Evolutionary conservation across 2,329 filamentous ascomycete species (phyloP).

Genomic region (Cladosporium sp.): DNA sequence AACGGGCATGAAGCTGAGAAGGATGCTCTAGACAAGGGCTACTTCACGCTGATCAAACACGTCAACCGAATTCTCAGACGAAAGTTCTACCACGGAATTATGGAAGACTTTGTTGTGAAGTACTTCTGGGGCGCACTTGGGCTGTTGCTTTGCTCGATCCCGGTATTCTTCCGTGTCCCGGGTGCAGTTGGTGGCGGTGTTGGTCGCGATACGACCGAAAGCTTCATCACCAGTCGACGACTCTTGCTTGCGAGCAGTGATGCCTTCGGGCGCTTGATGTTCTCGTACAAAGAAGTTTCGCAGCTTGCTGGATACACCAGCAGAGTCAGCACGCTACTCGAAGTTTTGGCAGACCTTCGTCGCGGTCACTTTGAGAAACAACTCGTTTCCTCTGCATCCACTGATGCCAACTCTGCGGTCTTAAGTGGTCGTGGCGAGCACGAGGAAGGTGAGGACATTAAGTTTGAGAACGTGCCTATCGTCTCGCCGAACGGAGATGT

Average conservation of each 20-base stretch:
- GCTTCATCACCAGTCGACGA: conserved; percentile 90
- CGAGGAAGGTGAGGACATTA: conserved; percentile 78
- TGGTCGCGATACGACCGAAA: conserved; percentile 42
- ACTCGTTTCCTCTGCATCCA: conserved; percentile 84
- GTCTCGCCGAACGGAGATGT: conserved; percentile 97
- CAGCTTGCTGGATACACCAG: conserved; percentile 95
- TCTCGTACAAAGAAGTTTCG: conserved; percentile 95
- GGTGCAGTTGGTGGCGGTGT: conserved; percentile 26
- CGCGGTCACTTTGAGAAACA: conserved; percentile 94
- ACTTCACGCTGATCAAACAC: conserved; percentile 98
- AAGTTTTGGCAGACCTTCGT: conserved; percentile 93
- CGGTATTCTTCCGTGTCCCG: conserved; percentile 83
- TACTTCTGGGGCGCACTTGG: conserved; percentile 98
- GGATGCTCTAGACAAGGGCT: conserved; percentile 94
- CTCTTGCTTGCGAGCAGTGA: conserved; percentile 93
- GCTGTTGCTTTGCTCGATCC: conserved; percentile 86
- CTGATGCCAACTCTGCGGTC: conserved; percentile 77
- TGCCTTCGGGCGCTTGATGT: conserved; percentile 94
- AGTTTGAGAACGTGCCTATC: conserved; percentile 88
- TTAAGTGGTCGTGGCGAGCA: conserved; percentile 80
- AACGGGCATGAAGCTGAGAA: conserved; percentile 92
- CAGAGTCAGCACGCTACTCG: conserved; percentile 82
- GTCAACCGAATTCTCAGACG: conserved; percentile 92
- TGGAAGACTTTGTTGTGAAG: conserved; percentile 99
- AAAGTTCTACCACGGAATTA: conserved; percentile 95